Percentiles rank a stretch among this genome's conserved stretches.
Conservation (phyloP, 768 basidiomycete species). For the Panaeolus papilionaceus region DNA sequence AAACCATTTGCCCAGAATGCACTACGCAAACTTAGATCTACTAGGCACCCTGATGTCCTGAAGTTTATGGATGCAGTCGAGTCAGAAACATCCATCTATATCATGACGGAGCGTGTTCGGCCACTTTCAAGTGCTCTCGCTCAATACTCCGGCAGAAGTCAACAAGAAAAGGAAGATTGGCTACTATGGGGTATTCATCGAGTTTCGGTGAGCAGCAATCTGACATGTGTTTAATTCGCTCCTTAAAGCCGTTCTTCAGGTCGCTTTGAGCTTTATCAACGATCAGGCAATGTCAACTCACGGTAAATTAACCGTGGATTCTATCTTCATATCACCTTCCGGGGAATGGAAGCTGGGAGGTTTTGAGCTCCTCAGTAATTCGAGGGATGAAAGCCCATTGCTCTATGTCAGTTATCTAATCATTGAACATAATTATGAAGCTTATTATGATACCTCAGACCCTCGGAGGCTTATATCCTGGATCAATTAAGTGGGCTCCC, state of each 20-base stretch:
- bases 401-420: constrained; percentile 71
- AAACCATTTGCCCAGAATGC: constrained; percentile 88
- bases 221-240: constrained; percentile 7
- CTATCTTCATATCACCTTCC: constrained; percentile 89
- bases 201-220: constrained; percentile 68
- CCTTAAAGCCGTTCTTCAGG: constrained; percentile 47
- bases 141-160: constrained; percentile 64
- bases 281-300: constrained; percentile 84
- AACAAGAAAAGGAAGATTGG: constrained; percentile 85
- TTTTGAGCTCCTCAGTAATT: constrained; percentile 87
- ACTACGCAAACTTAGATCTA: constrained; percentile 86
- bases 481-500: constrained; percentile 63
- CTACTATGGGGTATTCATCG: constrained; percentile 93
- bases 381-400: constrained; percentile 78
- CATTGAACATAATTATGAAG: background rate
- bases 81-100: constrained; percentile 84
- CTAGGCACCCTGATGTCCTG: constrained; percentile 94
- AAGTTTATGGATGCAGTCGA: constrained; percentile 95
- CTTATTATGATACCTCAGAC: constrained; percentile 47
- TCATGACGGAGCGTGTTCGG: constrained; percentile 93
- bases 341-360: constrained; percentile 98
- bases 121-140: constrained; percentile 71
- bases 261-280: constrained; percentile 91
- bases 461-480: constrained; percentile 68
- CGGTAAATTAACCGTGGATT: constrained; percentile 74